Conservation (phyloP, 2,329 filamentous ascomycete genomes). For the Lachnellula subtilissima region DNA sequence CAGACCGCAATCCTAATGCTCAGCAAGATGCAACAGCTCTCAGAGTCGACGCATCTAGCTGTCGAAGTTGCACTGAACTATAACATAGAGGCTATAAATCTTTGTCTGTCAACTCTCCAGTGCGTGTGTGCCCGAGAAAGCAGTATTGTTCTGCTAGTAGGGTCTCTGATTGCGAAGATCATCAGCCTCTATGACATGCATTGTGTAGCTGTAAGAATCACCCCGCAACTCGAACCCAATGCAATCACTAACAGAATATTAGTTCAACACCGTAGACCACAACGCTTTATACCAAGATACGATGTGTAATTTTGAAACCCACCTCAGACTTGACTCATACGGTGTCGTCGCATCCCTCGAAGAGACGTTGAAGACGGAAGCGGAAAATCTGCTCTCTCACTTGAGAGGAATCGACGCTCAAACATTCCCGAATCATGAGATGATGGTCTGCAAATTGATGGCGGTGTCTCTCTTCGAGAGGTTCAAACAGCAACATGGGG, state of each 20-base stretch:
- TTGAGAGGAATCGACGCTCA: not conserved
- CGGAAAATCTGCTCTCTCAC: not conserved
- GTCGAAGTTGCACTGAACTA: conserved; percentile 1
- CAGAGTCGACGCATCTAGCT: conserved; percentile 1
- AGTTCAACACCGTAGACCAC: conserved; percentile 1
- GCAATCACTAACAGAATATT: not conserved
- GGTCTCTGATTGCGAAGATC: conserved; percentile 2
- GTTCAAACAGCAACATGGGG: not conserved
- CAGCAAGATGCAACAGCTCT: not conserved
- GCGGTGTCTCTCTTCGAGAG: not conserved
- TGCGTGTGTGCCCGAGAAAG: not conserved
- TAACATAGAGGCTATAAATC: not conserved
- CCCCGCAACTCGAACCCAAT: not conserved
- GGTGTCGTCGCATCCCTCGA: conserved; percentile 1
- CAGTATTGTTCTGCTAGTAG: not conserved
- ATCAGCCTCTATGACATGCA: conserved; percentile 3
- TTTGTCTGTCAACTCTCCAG: not conserved
- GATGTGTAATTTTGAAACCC: not conserved
- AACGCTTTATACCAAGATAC: not conserved
- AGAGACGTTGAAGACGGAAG: conserved; percentile 2
- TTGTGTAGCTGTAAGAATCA: not conserved
- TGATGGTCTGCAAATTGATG: not conserved
- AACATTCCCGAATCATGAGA: not conserved
- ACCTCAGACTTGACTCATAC: not conserved
- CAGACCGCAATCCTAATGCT: not conserved